These are phyloP conservation scores for Ophiostoma piceae DNA, from an alignment of 2,329 filamentous ascomycete species.

Conservation along the genomic window DNA sequence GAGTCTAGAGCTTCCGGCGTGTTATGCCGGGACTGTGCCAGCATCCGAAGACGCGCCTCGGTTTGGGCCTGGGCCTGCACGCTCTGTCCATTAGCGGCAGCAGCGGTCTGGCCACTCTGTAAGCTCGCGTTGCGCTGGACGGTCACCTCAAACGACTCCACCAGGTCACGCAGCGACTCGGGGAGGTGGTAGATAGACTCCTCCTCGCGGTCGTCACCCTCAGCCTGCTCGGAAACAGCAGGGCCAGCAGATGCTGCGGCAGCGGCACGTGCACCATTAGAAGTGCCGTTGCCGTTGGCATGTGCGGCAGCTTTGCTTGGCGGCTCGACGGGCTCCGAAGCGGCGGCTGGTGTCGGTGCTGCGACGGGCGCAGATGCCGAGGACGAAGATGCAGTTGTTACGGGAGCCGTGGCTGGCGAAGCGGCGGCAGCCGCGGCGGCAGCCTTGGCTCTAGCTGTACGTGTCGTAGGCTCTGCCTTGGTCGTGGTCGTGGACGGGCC, in stretches of 20 bases:
- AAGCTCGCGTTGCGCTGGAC: conserved; percentile 57
- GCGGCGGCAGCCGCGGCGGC: conserved; percentile 28
- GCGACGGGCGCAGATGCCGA: neutral
- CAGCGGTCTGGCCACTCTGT: conserved; percentile 28
- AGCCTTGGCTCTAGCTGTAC: conserved; percentile 41
- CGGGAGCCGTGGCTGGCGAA: conserved; percentile 19
- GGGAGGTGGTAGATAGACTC: conserved; percentile 93
- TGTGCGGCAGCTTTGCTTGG: conserved; percentile 13
- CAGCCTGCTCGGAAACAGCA: conserved; percentile 38
- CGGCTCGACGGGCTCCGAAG: conserved; percentile 39
- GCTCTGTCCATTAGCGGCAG: neutral
- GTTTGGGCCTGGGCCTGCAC: conserved; percentile 29
- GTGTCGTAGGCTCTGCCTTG: conserved; percentile 29
- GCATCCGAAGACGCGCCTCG: conserved; percentile 63
- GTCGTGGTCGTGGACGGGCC: conserved; percentile 32
- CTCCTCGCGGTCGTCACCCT: conserved; percentile 53
- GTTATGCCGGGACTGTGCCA: conserved; percentile 66
- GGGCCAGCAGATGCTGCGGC: conserved; percentile 33
- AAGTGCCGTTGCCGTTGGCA: neutral
- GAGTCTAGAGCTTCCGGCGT: conserved; percentile 73
- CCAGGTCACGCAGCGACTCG: conserved; percentile 77
- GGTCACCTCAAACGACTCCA: conserved; percentile 83
- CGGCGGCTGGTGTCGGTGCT: conserved; percentile 25
- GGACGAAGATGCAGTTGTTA: conserved; percentile 26
- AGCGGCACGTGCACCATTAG: conserved; percentile 28